phyloP scores from a whole-genome alignment of 768 basidiomycete genomes.

The Pleurotus citrinopileatus region DNA sequence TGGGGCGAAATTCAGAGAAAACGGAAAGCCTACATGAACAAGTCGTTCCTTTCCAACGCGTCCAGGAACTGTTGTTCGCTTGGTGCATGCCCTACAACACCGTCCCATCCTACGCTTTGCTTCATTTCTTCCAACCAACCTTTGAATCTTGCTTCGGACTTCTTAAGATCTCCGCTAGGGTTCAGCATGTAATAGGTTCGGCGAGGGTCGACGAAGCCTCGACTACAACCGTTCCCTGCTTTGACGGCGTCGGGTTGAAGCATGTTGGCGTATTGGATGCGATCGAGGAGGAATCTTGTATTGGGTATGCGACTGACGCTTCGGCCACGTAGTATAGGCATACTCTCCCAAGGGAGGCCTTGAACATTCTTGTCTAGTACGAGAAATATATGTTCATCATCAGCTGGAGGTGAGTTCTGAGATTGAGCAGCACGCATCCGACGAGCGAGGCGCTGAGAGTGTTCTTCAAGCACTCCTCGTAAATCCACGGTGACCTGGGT shows the following conservation, averaged over 20 bases:
- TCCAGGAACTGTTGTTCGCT: slow-evolving; percentile 81
- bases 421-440: slow-evolving; percentile 19
- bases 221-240: slow-evolving; percentile 28
- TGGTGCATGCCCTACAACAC: slow-evolving; percentile 70
- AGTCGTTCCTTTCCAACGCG: slow-evolving; percentile 70
- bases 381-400: slow-evolving; percentile 79
- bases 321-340: slow-evolving; percentile 78
- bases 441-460: slow-evolving; percentile 37
- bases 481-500: slow-evolving; percentile 89
- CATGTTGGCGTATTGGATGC: slow-evolving; percentile 60
- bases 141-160: slow-evolving; percentile 80
- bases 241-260: slow-evolving; percentile 27
- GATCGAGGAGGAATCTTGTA: slow-evolving; percentile 82
- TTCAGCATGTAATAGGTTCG: slow-evolving; percentile 87
- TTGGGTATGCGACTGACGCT: slow-evolving; percentile 94
- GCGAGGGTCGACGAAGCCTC: slow-evolving; percentile 57
- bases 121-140: slow-evolving; percentile 77
- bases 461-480: slow-evolving; percentile 72
- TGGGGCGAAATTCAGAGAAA: background rate
- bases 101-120: slow-evolving; percentile 70
- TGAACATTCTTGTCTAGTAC: slow-evolving; percentile 89
- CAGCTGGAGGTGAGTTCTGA: slow-evolving; percentile 12
- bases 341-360: slow-evolving; percentile 92
- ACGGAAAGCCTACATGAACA: slow-evolving; percentile 78
- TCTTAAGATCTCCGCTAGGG: slow-evolving; percentile 84